Percentiles rank a stretch among this genome's conserved stretches.
phyloP scores from a whole-genome alignment of 257 asterid genomes.

The Nicotiana paniculata region DNA sequence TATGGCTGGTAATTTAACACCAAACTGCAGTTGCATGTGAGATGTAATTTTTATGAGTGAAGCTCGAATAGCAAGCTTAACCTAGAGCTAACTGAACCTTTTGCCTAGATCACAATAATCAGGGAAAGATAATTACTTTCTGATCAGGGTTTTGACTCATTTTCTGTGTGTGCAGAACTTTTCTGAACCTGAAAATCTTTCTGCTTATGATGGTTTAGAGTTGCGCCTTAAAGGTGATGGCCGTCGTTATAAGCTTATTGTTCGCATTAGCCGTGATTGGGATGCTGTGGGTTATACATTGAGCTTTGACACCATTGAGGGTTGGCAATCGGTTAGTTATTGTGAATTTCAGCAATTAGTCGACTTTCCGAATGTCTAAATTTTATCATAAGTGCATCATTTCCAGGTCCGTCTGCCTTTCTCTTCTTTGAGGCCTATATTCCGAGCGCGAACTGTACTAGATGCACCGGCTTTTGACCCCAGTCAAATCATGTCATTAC shows the following conservation, averaged over 20 bases:
- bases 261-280: slow-evolving; percentile 90
- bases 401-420: slow-evolving; percentile 76
- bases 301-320: slow-evolving; percentile 74
- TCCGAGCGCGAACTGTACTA: slow-evolving; percentile 77
- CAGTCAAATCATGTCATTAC: slow-evolving; percentile 68
- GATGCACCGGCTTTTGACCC: slow-evolving; percentile 87
- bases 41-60: neutral
- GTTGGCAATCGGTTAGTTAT: slow-evolving; percentile 81
- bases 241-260: slow-evolving; percentile 67
- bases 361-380: neutral
- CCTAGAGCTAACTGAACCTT: neutral
- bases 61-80: neutral
- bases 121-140: neutral
- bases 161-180: slow-evolving; percentile 52
- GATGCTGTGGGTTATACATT: slow-evolving; percentile 81
- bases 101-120: neutral
- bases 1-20: neutral
- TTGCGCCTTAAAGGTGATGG: slow-evolving; percentile 88
- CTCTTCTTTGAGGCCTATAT: slow-evolving; percentile 82
- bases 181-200: slow-evolving; percentile 72
- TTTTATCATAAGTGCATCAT: neutral
- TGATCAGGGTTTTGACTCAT: neutral
- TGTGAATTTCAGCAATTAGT: neutral
- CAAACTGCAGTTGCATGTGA: neutral
- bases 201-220: slow-evolving; percentile 93